These are phyloP conservation scores for Violaceomyces palustris DNA, from an alignment of 1,284 basidiomycete genomes.

Conservation along the genomic window DNA sequence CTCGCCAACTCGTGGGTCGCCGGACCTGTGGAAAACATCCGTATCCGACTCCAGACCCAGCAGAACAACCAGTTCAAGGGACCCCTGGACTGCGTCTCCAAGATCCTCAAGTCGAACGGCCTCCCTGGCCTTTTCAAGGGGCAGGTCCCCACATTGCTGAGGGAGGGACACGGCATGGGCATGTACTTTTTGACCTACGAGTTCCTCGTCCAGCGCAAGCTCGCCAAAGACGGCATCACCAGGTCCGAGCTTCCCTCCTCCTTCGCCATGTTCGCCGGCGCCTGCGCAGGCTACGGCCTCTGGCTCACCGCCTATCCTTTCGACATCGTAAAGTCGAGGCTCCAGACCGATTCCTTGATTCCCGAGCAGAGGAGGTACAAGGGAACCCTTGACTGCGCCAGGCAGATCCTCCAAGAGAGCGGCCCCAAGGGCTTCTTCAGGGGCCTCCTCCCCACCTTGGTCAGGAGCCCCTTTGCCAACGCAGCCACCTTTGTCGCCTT, in stretches of 20 bases:
- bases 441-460: slow-evolving; percentile 82
- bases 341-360: slow-evolving; percentile 76
- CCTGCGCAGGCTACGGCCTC: slow-evolving; percentile 31
- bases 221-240: slow-evolving; percentile 43
- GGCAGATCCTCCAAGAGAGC: slow-evolving; percentile 73
- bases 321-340: slow-evolving; percentile 89
- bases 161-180: slow-evolving; percentile 62
- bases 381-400: slow-evolving; percentile 74
- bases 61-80: slow-evolving; percentile 51
- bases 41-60: slow-evolving; percentile 67
- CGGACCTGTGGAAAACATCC: slow-evolving; percentile 93
- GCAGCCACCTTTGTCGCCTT: slow-evolving; percentile 50
- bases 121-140: slow-evolving; percentile 76
- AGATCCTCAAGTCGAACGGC: slow-evolving; percentile 4
- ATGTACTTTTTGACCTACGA: slow-evolving; percentile 79
- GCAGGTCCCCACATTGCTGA: slow-evolving; percentile 78
- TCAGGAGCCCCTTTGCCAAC: slow-evolving; percentile 58
- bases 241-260: slow-evolving; percentile 30
- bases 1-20: slow-evolving; percentile 87
- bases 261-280: slow-evolving; percentile 45
- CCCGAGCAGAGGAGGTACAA: slow-evolving; percentile 62
- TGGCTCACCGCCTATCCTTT: slow-evolving; percentile 71
- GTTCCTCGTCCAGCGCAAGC: slow-evolving; percentile 79
- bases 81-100: slow-evolving; percentile 40
- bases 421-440: slow-evolving; percentile 81